Evolutionary conservation across 352 stramenopile species (phyloP).

Genomic region (Phytophthora hybrid): DNA sequence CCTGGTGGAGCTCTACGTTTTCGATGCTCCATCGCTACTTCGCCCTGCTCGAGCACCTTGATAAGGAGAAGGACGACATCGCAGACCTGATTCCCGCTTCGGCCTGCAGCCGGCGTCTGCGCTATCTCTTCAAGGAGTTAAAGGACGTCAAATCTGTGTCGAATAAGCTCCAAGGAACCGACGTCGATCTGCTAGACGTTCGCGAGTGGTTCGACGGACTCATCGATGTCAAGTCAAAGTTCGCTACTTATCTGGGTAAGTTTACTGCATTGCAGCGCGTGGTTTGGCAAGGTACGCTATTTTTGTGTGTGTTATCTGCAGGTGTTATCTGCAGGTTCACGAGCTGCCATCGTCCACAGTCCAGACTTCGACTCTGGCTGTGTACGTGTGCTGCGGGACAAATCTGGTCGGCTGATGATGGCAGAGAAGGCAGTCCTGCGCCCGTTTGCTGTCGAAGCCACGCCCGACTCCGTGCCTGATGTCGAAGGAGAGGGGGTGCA

Average conservation of each 20-base stretch:
- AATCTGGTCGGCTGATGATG: not conserved
- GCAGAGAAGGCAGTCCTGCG: conserved; percentile 3
- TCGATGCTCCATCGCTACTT: not conserved
- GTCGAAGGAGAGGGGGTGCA: not conserved
- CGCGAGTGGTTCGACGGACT: conserved; percentile 1
- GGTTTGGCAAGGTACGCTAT: no score
- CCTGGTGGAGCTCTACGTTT: not conserved
- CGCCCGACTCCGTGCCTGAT: not conserved
- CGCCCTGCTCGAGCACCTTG: not conserved
- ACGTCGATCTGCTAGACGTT: not conserved
- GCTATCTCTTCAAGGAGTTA: not conserved
- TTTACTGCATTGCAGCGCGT: not conserved
- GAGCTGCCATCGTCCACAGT: conserved; percentile 18
- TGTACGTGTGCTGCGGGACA: not conserved
- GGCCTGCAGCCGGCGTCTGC: not conserved
- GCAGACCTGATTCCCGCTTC: not conserved
- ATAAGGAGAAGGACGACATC: not conserved
- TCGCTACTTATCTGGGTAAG: conserved; percentile 6
- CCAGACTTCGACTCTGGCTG: conserved; percentile 9
- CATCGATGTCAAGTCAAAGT: conserved; percentile 9
- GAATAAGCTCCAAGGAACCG: not conserved
- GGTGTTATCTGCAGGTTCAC: not conserved
- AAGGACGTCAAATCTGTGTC: not conserved
- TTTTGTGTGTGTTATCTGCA: not conserved
- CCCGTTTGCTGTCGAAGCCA: not conserved